These are phyloP conservation scores for Solanum pimpinellifolium DNA, from an alignment of 257 asterid genomes.

Conservation along the genomic window DNA sequence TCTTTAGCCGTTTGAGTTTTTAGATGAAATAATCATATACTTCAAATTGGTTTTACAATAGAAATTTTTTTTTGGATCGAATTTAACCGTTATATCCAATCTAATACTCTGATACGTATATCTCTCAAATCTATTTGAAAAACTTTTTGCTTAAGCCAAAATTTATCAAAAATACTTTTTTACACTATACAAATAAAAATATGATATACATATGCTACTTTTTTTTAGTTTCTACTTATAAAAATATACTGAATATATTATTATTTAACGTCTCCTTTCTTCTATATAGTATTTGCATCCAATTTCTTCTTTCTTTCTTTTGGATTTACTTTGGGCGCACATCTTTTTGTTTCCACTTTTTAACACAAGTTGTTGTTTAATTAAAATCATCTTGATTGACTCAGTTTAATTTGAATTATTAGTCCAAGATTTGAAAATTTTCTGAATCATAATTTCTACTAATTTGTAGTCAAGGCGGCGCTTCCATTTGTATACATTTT, in stretches of 20 bases:
- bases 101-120: neutral
- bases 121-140: neutral
- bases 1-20: neutral
- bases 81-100: fast-evolving
- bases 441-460: neutral
- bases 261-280: too few species aligned
- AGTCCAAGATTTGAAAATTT: neutral
- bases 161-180: neutral
- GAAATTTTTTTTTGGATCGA: fast-evolving
- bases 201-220: fast-evolving
- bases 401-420: neutral
- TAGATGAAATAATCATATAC: too few species aligned
- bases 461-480: neutral
- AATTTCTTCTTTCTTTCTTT: neutral
- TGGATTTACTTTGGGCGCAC: neutral
- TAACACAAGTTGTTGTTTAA: neutral
- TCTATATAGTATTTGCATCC: neutral
- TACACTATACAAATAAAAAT: neutral
- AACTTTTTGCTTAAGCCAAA: fast-evolving
- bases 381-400: neutral
- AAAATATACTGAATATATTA: neutral
- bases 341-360: neutral
- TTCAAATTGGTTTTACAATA: too few species aligned
- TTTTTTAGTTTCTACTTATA: neutral
- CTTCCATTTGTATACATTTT: neutral